phyloP scores from a whole-genome alignment of 2,329 filamentous ascomycete species.

The Gnomoniopsis sp. region DNA sequence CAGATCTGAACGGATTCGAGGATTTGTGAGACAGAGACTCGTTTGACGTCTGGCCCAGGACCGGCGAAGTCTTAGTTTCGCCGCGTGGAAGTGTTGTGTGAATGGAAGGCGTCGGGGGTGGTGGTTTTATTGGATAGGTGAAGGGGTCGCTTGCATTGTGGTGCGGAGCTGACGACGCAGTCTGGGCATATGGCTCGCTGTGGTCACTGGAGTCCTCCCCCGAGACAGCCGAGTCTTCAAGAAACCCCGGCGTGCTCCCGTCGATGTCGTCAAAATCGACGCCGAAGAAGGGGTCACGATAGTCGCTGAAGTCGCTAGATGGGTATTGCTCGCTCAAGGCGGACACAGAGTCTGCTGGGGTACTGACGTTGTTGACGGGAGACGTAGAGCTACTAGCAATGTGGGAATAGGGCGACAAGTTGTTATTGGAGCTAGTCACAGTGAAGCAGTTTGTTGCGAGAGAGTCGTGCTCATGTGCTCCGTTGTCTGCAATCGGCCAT shows the following conservation, averaged over 20 bases:
- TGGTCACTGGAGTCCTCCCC: conserved; percentile 5
- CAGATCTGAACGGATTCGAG: conserved; percentile 36
- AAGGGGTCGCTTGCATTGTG: conserved; percentile 23
- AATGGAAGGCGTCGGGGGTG: conserved; percentile 44
- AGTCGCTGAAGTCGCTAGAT: conserved; percentile 43
- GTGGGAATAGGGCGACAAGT: conserved; percentile 41
- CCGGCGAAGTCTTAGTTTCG: conserved; percentile 28
- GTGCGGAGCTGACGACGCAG: conserved; percentile 5
- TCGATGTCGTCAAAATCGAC: conserved; percentile 43
- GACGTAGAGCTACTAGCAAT: conserved; percentile 37
- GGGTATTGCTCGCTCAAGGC: conserved; percentile 44
- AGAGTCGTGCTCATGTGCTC: conserved; percentile 7
- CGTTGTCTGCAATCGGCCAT: conserved; percentile 8
- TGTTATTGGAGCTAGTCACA: conserved; percentile 29
- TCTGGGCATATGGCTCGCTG: conserved; percentile 4
- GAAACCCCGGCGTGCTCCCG: conserved; percentile 41
- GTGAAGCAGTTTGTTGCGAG: conserved; percentile 10
- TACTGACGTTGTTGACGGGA: conserved; percentile 37
- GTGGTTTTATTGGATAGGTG: conserved; percentile 47
- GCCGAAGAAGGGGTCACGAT: conserved; percentile 50
- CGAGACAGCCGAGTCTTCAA: conserved; percentile 32
- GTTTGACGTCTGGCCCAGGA: conserved; percentile 24
- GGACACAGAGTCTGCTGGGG: conserved; percentile 48
- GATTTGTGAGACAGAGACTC: conserved; percentile 41
- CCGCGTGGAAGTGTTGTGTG: conserved; percentile 40